Percentiles rank a stretch among this genome's conserved stretches.
phyloP scores from a whole-genome alignment of 2,329 filamentous ascomycete genomes.

The Chrysosporium queenslandicum region DNA sequence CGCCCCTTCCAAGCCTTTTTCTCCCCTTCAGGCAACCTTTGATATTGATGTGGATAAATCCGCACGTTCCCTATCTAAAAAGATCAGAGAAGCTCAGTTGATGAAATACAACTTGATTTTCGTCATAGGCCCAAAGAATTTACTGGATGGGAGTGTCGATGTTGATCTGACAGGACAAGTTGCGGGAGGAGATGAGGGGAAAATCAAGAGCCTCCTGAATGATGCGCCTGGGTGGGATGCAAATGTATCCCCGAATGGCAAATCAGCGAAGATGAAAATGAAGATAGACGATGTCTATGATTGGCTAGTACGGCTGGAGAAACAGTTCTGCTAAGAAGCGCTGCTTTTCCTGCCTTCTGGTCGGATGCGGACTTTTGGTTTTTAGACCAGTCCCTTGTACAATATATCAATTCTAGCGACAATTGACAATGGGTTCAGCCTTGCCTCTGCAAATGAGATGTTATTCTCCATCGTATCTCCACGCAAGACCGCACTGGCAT shows the following conservation, averaged over 20 bases:
- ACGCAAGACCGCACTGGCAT: no score
- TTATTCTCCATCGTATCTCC: no score
- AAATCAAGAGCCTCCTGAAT: constrained; percentile 22
- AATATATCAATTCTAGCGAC: background rate
- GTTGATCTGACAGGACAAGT: constrained; percentile 35
- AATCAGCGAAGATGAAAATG: constrained; percentile 24
- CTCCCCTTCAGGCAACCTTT: constrained; percentile 50
- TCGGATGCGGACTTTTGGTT: no score
- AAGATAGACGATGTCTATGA: constrained; percentile 30
- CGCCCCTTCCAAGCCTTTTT: constrained; percentile 30
- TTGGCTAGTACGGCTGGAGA: constrained; percentile 31
- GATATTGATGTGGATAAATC: constrained; percentile 61
- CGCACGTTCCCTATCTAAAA: constrained; percentile 53
- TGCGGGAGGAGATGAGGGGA: constrained; percentile 32
- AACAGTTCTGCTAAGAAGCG: constrained; percentile 26
- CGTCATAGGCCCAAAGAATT: constrained; percentile 58
- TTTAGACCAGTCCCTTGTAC: no score
- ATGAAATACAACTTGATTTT: constrained; percentile 66
- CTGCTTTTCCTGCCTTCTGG: background rate
- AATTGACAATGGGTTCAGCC: no score
- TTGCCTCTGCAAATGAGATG: no score
- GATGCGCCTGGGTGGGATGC: constrained; percentile 18
- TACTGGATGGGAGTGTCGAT: constrained; percentile 48
- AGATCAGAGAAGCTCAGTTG: constrained; percentile 59
- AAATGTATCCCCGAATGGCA: constrained; percentile 10